A percentile compares a stretch with the other conserved stretches of the same genome.
Evolutionary conservation across 108 stramenopile species (phyloP).

Genomic region (Nitzschia palea): DNA sequence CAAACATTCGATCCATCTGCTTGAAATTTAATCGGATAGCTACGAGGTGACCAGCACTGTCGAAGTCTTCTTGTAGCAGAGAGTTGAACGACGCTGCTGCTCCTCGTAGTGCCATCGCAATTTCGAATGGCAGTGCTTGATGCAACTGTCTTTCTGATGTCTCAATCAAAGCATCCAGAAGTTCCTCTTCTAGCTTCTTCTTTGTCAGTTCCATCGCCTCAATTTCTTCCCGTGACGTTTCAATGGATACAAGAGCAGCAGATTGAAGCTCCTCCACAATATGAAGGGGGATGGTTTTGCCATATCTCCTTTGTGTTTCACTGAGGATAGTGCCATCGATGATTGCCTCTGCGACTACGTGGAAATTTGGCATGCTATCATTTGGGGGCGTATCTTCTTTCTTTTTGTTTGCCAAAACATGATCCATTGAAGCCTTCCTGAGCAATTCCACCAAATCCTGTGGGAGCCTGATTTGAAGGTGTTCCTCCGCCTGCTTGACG

Average conservation of each 20-base stretch:
- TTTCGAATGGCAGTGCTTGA: not conserved
- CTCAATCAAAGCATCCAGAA: slow-evolving; percentile 18
- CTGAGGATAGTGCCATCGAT: slow-evolving; percentile 9
- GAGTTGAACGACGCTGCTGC: slow-evolving; percentile 4
- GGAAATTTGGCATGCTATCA: not conserved
- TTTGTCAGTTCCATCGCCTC: slow-evolving; percentile 15
- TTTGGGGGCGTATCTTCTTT: too few relatives aligned
- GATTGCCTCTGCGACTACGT: slow-evolving; percentile 10
- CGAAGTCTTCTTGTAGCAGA: slow-evolving; percentile 5
- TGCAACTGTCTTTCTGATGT: slow-evolving; percentile 7
- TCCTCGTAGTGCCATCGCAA: not conserved
- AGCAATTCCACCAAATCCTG: not conserved
- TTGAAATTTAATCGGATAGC: slow-evolving; percentile 11
- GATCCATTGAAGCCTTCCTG: not conserved
- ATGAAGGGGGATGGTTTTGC: not conserved
- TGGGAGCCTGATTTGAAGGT: not conserved
- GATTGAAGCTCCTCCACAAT: slow-evolving; percentile 3
- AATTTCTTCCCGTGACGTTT: slow-evolving; percentile 3
- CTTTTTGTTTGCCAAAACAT: not conserved
- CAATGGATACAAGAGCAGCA: not conserved
- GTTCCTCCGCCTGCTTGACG: not conserved
- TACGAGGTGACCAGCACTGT: not conserved
- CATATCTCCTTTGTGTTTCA: not conserved
- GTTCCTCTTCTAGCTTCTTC: slow-evolving; percentile 11
- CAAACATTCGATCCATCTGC: slow-evolving; percentile 14